Evolutionary conservation across 2,329 filamentous ascomycete species (phyloP).

Genomic region (Talaromyces verruculosus): DNA sequence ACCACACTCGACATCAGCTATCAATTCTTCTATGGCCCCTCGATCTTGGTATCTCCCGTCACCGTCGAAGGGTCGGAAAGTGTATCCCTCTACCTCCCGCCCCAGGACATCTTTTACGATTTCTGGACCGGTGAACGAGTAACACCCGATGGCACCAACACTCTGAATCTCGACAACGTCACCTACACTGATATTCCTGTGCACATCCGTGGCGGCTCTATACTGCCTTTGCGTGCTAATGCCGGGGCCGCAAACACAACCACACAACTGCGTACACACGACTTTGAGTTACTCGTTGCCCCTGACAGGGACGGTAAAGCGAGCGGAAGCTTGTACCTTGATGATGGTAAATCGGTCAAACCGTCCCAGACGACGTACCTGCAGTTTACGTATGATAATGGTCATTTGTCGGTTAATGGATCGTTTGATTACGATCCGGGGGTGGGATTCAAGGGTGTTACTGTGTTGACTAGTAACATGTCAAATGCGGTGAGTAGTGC

Average conservation of each 20-base stretch:
- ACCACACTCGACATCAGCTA: conserved; percentile 54
- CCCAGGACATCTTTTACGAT: conserved; percentile 61
- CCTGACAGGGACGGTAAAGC: conserved; percentile 63
- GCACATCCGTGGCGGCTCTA: conserved; percentile 61
- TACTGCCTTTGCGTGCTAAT: conserved; percentile 55
- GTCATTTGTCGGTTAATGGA: conserved; percentile 37
- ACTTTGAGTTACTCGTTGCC: conserved; percentile 71
- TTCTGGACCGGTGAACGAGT: conserved; percentile 55
- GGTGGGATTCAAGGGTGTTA: conserved; percentile 36
- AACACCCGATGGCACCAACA: conserved; percentile 47
- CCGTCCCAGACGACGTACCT: conserved; percentile 58
- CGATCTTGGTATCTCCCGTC: conserved; percentile 60
- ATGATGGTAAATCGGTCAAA: conserved; percentile 69
- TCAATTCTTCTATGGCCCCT: conserved; percentile 63
- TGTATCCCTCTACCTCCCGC: conserved; percentile 59
- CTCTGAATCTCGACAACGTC: conserved; percentile 48
- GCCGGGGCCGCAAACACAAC: conserved; percentile 57
- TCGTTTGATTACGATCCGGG: conserved; percentile 30
- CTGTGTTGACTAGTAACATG: conserved; percentile 45
- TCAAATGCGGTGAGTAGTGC: conserved; percentile 25
- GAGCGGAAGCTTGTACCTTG: conserved; percentile 68
- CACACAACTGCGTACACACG: conserved; percentile 59
- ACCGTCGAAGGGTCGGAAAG: conserved; percentile 53
- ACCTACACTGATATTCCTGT: conserved; percentile 58
- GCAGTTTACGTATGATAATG: conserved; percentile 57